Evolutionary conservation across 1,139 yeast species (phyloP).

Genomic region (Yamadazyma triangularis): DNA sequence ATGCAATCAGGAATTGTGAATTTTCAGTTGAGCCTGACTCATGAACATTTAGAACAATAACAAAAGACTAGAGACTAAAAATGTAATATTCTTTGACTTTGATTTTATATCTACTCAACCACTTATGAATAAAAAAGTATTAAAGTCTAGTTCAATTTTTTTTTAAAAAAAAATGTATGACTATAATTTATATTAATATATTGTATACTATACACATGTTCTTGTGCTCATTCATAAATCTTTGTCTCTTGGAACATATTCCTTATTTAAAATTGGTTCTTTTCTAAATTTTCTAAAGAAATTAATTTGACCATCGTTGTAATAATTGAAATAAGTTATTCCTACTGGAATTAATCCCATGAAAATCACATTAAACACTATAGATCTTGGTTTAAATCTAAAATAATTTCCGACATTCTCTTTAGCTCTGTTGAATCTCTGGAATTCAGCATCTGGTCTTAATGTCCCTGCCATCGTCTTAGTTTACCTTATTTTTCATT

Average conservation of each 20-base stretch:
- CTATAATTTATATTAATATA: no score
- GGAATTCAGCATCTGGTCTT: constrained; percentile 41
- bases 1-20: constrained; percentile 37
- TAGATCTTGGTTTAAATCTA: constrained; percentile 41
- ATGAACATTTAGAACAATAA: no score
- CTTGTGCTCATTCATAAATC: constrained; percentile 22
- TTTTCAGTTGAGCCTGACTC: constrained; percentile 25
- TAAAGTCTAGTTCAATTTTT: no score
- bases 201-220: constrained; percentile 1
- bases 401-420: constrained; percentile 41
- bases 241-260: constrained; percentile 43
- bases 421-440: constrained; percentile 40
- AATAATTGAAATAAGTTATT: constrained; percentile 33
- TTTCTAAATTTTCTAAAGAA: constrained; percentile 35
- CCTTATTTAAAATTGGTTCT: constrained; percentile 30
- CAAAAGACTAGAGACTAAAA: no score
- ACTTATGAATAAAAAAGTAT: no score
- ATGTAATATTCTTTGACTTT: no score
- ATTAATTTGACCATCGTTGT: constrained; percentile 31
- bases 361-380: constrained; percentile 28
- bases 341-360: constrained; percentile 41
- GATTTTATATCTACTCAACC: no score
- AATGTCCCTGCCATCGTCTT: constrained; percentile 48
- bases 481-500: no score
- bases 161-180: no score